These are phyloP conservation scores for Boletus bicolor DNA, from an alignment of 768 basidiomycete species.

Conservation along the genomic window DNA sequence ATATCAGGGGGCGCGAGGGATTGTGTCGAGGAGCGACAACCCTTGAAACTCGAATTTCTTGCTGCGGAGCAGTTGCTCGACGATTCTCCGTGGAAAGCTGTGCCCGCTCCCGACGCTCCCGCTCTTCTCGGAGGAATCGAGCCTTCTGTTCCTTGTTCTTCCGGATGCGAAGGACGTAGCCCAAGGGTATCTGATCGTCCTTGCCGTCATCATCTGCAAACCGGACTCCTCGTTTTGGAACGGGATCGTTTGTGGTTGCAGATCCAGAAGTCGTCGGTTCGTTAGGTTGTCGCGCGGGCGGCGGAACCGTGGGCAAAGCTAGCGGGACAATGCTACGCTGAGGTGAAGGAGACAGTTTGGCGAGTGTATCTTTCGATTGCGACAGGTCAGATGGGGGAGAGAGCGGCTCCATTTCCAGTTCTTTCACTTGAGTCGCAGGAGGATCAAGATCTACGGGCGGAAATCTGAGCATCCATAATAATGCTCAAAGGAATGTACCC, in stretches of 20 bases:
- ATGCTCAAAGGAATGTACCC: conserved; percentile 6
- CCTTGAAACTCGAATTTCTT: conserved; percentile 12
- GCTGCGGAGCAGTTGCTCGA: conserved; percentile 13
- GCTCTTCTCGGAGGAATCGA: conserved; percentile 58
- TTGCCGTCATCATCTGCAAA: conserved; percentile 61
- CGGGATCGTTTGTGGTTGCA: conserved; percentile 7
- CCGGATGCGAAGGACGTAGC: conserved; percentile 66
- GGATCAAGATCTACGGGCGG: conserved; percentile 22
- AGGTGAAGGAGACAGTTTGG: background rate
- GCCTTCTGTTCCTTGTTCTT: conserved; percentile 74
- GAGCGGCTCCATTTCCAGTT: background rate
- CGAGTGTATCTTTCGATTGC: conserved; percentile 2
- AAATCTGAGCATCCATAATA: conserved; percentile 12
- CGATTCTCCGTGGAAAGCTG: conserved; percentile 32
- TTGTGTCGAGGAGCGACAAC: conserved; percentile 14
- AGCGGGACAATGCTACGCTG: background rate
- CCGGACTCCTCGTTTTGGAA: conserved; percentile 51
- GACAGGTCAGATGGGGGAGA: background rate
- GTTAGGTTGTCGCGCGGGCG: background rate
- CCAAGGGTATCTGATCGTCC: conserved; percentile 67
- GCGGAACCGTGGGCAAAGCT: background rate
- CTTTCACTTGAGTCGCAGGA: conserved; percentile 11
- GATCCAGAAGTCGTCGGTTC: conserved; percentile 8
- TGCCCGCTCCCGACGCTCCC: conserved; percentile 44
- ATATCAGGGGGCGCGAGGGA: conserved; percentile 15